A percentile compares a stretch with the other conserved stretches of the same genome.
phyloP scores from a whole-genome alignment of 2,329 filamentous ascomycete species.

The Pseudonectria foliicola region DNA sequence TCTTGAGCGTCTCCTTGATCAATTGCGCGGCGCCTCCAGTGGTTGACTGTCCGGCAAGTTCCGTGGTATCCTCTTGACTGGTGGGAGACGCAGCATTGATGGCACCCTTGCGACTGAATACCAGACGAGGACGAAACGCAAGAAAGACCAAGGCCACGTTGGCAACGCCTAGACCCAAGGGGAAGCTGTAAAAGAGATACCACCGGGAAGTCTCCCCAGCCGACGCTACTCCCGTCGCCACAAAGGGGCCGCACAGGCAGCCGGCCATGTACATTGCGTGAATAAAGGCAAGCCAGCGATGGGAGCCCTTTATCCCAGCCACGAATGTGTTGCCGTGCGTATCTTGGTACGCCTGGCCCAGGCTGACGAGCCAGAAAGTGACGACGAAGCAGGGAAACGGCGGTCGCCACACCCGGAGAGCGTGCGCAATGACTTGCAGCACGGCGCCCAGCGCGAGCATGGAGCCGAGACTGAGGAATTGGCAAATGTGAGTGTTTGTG shows the following conservation, averaged over 20 bases:
- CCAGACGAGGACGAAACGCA: slow-evolving; percentile 43
- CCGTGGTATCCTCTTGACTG: too few relatives aligned
- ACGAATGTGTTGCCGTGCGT: slow-evolving; percentile 58
- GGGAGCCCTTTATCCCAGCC: slow-evolving; percentile 40
- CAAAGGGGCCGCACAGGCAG: slow-evolving; percentile 49
- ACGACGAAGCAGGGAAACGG: slow-evolving; percentile 50
- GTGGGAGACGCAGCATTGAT: too few relatives aligned
- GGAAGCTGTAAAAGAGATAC: slow-evolving; percentile 50
- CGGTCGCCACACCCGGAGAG: slow-evolving; percentile 48
- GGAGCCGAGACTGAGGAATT: slow-evolving; percentile 47
- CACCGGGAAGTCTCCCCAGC: slow-evolving; percentile 32
- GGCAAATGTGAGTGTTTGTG: slow-evolving; percentile 45
- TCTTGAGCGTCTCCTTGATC: slow-evolving; percentile 37
- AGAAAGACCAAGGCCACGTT: slow-evolving; percentile 41
- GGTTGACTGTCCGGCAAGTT: slow-evolving; percentile 2
- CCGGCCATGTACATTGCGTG: slow-evolving; percentile 57
- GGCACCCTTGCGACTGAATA: slow-evolving; percentile 16
- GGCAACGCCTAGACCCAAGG: slow-evolving; percentile 42
- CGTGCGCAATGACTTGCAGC: slow-evolving; percentile 47
- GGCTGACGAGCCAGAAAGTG: slow-evolving; percentile 50
- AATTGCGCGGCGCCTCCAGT: slow-evolving; percentile 13
- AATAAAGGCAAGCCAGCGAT: slow-evolving; percentile 56
- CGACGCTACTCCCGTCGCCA: slow-evolving; percentile 43
- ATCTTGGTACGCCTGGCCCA: slow-evolving; percentile 58
- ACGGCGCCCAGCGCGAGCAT: slow-evolving; percentile 49